A percentile compares a stretch with the other conserved stretches of the same genome.
phyloP scores from a whole-genome alignment of 129 eudicot genomes.

The sunflower (Helianthus annuus) region HanXRQr2.0-SUNRISE NC_035435.2:10296632-10297131 shows the following conservation, averaged over 20 bases:
- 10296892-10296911: constrained; percentile 67
- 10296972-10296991: constrained; percentile 52
- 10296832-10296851: constrained; percentile 71
- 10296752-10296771: constrained; percentile 47
- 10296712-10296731: constrained; percentile 63
- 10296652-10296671: too few species aligned
- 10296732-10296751: constrained; percentile 58
- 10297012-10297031: constrained; percentile 69
- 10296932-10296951: constrained; percentile 42
- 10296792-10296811: constrained; percentile 26
- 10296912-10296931: constrained; percentile 71
- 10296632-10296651: background rate
- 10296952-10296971: constrained; percentile 58
- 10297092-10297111: background rate
- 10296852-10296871: constrained; percentile 31
- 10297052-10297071: constrained; percentile 47
- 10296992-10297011: constrained; percentile 39
- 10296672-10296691: constrained; percentile 42
- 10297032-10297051: constrained; percentile 60
- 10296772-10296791: constrained; percentile 54
- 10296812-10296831: constrained; percentile 48
- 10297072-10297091: constrained; percentile 16
- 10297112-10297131: constrained; percentile 19
- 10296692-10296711: constrained; percentile 41
- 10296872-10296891: constrained; percentile 63